Conservation (phyloP, 176 grass and related monocot genomes). For the Urochloa ruziziensis region DNA sequence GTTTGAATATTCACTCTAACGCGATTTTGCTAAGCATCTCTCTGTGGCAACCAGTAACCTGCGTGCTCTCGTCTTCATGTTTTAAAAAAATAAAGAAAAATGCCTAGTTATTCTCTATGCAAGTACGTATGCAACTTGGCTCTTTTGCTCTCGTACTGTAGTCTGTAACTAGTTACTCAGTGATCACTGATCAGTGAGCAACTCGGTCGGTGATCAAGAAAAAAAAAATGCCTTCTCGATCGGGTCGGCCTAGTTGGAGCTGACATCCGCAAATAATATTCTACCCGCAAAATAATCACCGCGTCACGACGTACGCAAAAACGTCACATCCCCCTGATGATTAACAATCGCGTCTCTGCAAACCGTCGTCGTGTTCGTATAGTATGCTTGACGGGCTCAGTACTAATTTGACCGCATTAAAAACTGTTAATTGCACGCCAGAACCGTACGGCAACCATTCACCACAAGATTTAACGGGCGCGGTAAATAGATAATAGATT, state of each 20-base stretch:
- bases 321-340: conserved; percentile 6
- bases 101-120: too few relatives aligned
- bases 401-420: conserved; percentile 1
- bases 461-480: background rate
- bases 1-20: background rate
- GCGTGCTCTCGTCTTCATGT: background rate
- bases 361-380: background rate
- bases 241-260: conserved; percentile 25
- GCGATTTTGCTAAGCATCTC: background rate
- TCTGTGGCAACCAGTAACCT: background rate
- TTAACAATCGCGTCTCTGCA: background rate
- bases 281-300: background rate
- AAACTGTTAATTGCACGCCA: background rate
- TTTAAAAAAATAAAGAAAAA: background rate
- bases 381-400: background rate
- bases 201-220: background rate
- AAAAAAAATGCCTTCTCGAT: background rate
- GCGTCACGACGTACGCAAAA: background rate
- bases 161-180: background rate
- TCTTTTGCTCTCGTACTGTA: background rate
- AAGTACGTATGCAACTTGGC: background rate
- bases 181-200: background rate
- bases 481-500: too few relatives aligned
- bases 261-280: background rate
- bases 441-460: background rate